Evolutionary conservation across 2,329 filamentous ascomycete species (phyloP), one percentile per base, ranked within the genome.

Genomic region (Xylariaceae sp.): DNA sequence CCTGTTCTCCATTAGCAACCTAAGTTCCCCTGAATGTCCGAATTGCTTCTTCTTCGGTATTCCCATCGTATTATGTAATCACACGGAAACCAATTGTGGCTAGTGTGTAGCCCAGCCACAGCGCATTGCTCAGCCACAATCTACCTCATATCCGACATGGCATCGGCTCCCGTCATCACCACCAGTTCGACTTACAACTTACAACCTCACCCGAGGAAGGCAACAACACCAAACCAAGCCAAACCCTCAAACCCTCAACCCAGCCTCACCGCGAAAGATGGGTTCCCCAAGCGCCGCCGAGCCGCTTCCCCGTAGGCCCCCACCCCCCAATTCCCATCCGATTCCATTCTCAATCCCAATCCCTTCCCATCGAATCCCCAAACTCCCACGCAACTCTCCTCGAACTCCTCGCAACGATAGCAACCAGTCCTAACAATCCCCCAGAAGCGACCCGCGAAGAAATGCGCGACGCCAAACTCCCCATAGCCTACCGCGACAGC

Each of bases 401-500:
- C 12, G 39, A 11, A 11, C 30, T 29, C 34, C 11, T 19, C 40
- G 6, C 29, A 12, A 34, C 35, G 35, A 11, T 3, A 2, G 2
- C 8, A 39, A 34, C 55, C 57, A 47, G 58, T 37, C 4, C 19
- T 44, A 6, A 29, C 3, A 9, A 4, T 47, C 29, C 30, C 6
- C 7, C 69, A 89, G 86, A 81, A 73, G 89, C 89, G 64, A 89
- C 89, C 62, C 84, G 90, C 74, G 86, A 95, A 79, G 88, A 94
- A 74, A 97, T 97, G 92, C 86, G 89, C 70, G 89, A 90, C 68
- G 91, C 91, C 64, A 86, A 84, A 69, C 81, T 97, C 50, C 92
- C 94, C 9, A 75, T 97, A 52, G 81, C 88, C 67, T 99, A 99
- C 81, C 85, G 94, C 71, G 94, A 99, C 76, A 91, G 86, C 76